These are phyloP conservation scores for Nicotiana knightiana DNA, from an alignment of 257 asterid species.

Conservation along the genomic window DNA sequence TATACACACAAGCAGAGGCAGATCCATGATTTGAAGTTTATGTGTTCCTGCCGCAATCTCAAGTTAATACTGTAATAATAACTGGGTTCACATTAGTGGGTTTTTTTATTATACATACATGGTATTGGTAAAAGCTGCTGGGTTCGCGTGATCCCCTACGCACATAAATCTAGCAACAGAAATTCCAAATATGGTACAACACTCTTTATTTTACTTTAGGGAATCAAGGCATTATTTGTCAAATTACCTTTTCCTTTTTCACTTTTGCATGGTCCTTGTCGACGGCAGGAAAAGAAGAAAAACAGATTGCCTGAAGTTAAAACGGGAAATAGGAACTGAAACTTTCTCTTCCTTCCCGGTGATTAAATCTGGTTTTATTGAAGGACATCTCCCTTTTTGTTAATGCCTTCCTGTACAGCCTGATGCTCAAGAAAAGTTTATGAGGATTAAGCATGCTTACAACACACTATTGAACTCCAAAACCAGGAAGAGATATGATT, in stretches of 20 bases:
- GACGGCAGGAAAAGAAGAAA: neutral
- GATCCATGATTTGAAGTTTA: too few species aligned
- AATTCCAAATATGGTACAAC: neutral
- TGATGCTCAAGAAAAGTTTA: conserved; percentile 75
- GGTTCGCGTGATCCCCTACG: too few species aligned
- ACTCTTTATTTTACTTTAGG: neutral
- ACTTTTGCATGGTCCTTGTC: neutral
- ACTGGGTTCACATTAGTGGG: too few species aligned
- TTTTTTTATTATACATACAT: too few species aligned
- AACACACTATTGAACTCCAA: conserved; percentile 60
- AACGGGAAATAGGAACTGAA: neutral
- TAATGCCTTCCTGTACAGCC: conserved; percentile 32
- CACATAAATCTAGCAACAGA: neutral
- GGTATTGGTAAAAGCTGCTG: too few species aligned
- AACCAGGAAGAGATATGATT: conserved; percentile 51
- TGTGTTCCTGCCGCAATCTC: too few species aligned
- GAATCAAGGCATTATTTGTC: neutral
- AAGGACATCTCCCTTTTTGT: neutral
- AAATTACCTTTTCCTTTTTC: neutral
- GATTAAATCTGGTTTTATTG: neutral
- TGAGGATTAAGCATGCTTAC: conserved; percentile 96
- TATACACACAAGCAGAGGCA: too few species aligned
- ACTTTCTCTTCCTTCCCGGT: neutral
- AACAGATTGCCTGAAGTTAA: neutral
- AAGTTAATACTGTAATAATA: too few species aligned